These are phyloP conservation scores for Bipolaris gigantea DNA, from an alignment of 2,329 filamentous ascomycete genomes.

Conservation along the genomic window DNA sequence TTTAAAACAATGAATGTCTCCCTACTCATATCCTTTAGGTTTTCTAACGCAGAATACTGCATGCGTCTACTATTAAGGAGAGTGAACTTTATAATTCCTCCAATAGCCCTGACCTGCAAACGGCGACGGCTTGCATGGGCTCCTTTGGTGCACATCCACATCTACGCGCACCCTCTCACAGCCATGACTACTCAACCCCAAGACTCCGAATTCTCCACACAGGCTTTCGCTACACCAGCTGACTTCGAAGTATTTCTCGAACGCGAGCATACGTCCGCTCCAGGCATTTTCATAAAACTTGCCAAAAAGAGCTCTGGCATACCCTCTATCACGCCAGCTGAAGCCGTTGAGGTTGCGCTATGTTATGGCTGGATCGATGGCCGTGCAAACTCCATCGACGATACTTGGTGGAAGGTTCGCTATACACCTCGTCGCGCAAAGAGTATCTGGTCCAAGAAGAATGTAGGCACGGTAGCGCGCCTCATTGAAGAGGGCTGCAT, in stretches of 20 bases:
- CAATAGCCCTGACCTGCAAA: not conserved
- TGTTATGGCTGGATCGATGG: slow-evolving; percentile 68
- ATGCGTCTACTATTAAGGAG: not conserved
- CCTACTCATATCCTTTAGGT: not conserved
- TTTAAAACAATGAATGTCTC: not conserved
- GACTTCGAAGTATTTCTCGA: slow-evolving; percentile 37
- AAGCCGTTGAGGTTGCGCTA: slow-evolving; percentile 60
- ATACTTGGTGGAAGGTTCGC: slow-evolving; percentile 55
- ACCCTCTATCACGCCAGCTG: slow-evolving; percentile 49
- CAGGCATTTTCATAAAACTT: slow-evolving; percentile 54
- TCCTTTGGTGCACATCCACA: not conserved
- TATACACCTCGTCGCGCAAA: slow-evolving; percentile 61
- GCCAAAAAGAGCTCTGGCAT: slow-evolving; percentile 52
- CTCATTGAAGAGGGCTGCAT: slow-evolving; percentile 55
- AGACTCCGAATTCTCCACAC: slow-evolving; percentile 9
- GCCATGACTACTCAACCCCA: slow-evolving; percentile 9
- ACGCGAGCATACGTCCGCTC: slow-evolving; percentile 35
- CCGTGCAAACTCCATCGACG: slow-evolving; percentile 52
- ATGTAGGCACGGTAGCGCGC: slow-evolving; percentile 55
- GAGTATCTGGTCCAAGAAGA: slow-evolving; percentile 63
- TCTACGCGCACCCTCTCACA: not conserved
- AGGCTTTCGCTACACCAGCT: slow-evolving; percentile 10
- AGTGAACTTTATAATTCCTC: not conserved
- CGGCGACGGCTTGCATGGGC: not conserved
- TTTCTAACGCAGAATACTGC: not conserved